A percentile compares a stretch with the other conserved stretches of the same genome.
These are phyloP conservation scores for Citrus trifoliata DNA, from an alignment of 345 rosid genomes.

Conservation along the genomic window DNA sequence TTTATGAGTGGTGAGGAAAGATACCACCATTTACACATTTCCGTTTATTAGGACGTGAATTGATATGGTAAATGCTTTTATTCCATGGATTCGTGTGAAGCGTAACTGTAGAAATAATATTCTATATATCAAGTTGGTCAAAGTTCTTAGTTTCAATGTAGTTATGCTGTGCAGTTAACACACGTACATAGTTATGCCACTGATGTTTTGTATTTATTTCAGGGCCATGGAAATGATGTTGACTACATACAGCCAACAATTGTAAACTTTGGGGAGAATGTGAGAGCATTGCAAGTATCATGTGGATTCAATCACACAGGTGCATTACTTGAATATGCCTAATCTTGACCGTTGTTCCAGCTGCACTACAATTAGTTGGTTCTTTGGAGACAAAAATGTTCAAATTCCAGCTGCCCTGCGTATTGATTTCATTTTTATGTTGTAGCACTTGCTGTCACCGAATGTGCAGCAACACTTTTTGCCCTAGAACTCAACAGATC, in stretches of 20 bases:
- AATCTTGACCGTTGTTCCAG: background rate
- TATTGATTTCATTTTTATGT: background rate
- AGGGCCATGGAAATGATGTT: constrained; percentile 94
- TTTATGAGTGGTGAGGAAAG: too few species aligned
- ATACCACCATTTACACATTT: too few species aligned
- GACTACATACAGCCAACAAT: constrained; percentile 58
- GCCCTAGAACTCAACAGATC: too few species aligned
- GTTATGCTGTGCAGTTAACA: background rate
- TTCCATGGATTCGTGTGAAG: too few species aligned
- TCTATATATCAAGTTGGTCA: too few species aligned
- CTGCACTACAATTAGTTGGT: background rate
- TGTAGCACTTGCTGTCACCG: too few species aligned
- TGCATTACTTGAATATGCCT: constrained; percentile 56
- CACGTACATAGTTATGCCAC: background rate
- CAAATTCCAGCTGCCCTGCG: background rate
- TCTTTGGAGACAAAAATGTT: background rate
- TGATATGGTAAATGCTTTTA: too few species aligned
- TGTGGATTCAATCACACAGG: constrained; percentile 94
- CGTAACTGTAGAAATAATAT: too few species aligned
- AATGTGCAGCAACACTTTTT: too few species aligned
- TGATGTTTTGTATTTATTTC: background rate
- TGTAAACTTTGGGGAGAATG: constrained; percentile 47
- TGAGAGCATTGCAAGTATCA: constrained; percentile 68
- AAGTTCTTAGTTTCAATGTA: background rate
- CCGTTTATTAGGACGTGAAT: too few species aligned